Conservation (phyloP, 2,329 filamentous ascomycete genomes). For the Cercospora sojina region DNA sequence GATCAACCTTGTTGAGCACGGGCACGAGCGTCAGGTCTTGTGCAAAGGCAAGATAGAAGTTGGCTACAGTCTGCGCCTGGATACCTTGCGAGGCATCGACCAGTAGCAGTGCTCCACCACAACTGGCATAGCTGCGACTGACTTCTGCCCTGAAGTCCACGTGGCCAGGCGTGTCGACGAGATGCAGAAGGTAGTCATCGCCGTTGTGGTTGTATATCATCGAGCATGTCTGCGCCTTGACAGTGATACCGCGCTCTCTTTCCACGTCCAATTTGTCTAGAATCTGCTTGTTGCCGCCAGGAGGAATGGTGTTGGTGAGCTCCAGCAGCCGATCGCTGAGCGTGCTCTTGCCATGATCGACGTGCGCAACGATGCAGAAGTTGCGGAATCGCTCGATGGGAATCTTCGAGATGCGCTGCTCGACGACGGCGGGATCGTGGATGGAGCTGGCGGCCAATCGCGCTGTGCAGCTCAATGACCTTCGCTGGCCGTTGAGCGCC, state of each 20-base stretch:
- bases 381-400: conserved; percentile 82
- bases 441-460: conserved; percentile 33
- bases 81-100: conserved; percentile 96
- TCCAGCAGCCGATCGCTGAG: conserved; percentile 90
- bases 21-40: conserved; percentile 84
- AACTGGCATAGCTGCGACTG: conserved; percentile 91
- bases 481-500: conserved; percentile 10
- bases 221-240: conserved; percentile 97
- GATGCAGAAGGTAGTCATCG: conserved; percentile 85
- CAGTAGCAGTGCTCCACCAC: conserved; percentile 84
- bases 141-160: conserved; percentile 98
- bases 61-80: conserved; percentile 96
- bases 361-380: conserved; percentile 98
- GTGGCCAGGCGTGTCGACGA: conserved; percentile 95
- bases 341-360: conserved; percentile 98
- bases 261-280: conserved; percentile 97
- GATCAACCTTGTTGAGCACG: conserved; percentile 94
- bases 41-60: conserved; percentile 96
- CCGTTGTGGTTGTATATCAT: conserved; percentile 92
- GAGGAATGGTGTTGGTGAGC: conserved; percentile 86
- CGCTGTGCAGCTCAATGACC: conserved; percentile 20
- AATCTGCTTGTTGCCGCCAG: conserved; percentile 88
- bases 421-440: conserved; percentile 53
- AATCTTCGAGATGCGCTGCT: conserved; percentile 68
- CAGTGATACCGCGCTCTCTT: conserved; percentile 91